Base-by-base conservation (phyloP, 75 land plant species). In the Cupressus sempervirens region DNA sequence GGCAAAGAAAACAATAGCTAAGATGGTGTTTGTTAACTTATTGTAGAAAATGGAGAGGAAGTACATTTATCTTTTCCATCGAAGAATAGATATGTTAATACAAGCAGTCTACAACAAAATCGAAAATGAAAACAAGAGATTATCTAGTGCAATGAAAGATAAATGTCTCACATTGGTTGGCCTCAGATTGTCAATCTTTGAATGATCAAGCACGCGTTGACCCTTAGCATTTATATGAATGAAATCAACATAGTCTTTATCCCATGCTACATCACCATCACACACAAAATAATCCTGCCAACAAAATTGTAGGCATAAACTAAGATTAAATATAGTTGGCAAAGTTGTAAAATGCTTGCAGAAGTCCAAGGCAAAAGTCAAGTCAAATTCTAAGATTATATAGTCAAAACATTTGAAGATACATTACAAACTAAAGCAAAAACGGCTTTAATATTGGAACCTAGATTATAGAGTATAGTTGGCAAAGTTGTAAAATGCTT, bases 211-310 rank as follows among this genome's bases (percentile, higher is more conserved):
- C 30, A 90, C 86, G 3, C 91, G 84, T 50, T 86, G 86, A 76
- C 91, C 91, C 43, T 86, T 38, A 20, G 62, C 52, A 83, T 90
- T 89, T 54, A 85, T 84, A 67, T 89, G 88, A 41, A 90, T 90
- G 82, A 90, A 90, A 80, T 90, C 91, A 65, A 84, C 80, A 54
- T 90, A 90, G 62, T 90, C 91, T 16, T 88, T 91, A 48, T 90
- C 91, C 91, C 91, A 90, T 1, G 80, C 88, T 43, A 90, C 91
- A 70, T 90, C 91, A 34, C 88, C 91, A 81, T 90, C 91, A 77
- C 76, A 83, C 29, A 89, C 91, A 75, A 90, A 90, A 67, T 90
- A 90, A 82, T 90, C 91, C 91, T 90, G 91, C 81, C 70, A 83
- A 62, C 16, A 62, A 35, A 36, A 52, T 83, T 30, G 80, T 3